Conservation (phyloP, 2,329 filamentous ascomycete genomes). For the Diplodia sapinea region DNA sequence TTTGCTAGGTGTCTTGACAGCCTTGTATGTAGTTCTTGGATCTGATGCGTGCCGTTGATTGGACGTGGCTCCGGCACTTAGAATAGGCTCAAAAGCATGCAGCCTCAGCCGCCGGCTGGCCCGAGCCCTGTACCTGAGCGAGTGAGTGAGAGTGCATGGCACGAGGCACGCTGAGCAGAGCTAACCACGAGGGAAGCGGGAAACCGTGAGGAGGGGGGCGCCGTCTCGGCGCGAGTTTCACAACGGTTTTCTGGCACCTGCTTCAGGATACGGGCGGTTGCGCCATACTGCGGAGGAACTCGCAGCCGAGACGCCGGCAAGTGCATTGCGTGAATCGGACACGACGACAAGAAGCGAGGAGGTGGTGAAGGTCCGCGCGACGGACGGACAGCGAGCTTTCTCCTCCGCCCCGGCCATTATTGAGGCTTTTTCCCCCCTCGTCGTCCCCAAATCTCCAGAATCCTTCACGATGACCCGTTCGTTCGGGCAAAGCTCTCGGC, state of each 20-base stretch:
- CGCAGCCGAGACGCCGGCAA: slow-evolving; percentile 12
- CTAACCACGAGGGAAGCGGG: background rate
- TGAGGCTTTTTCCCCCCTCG: slow-evolving; percentile 15
- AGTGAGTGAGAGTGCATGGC: background rate
- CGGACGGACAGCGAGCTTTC: background rate
- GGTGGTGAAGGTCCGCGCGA: background rate
- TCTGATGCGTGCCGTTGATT: background rate
- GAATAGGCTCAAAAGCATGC: slow-evolving; percentile 22
- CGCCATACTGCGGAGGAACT: background rate
- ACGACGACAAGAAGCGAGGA: too few relatives aligned
- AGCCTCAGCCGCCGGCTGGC: slow-evolving; percentile 25
- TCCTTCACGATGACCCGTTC: background rate
- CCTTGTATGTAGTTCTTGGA: background rate
- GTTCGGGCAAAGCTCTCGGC: slow-evolving; percentile 27
- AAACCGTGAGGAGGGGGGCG: background rate
- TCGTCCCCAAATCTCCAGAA: background rate
- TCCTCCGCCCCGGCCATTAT: background rate
- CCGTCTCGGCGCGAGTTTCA: slow-evolving; percentile 15
- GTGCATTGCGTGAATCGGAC: background rate
- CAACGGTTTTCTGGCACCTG: slow-evolving; percentile 10
- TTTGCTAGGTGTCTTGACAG: background rate
- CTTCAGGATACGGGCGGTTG: slow-evolving; percentile 11
- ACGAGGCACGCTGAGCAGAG: background rate
- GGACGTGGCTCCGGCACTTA: slow-evolving; percentile 22
- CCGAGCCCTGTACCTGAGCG: background rate